Base-by-base conservation (phyloP, 441 rosid species). In the Omphalea diandra region DNA sequence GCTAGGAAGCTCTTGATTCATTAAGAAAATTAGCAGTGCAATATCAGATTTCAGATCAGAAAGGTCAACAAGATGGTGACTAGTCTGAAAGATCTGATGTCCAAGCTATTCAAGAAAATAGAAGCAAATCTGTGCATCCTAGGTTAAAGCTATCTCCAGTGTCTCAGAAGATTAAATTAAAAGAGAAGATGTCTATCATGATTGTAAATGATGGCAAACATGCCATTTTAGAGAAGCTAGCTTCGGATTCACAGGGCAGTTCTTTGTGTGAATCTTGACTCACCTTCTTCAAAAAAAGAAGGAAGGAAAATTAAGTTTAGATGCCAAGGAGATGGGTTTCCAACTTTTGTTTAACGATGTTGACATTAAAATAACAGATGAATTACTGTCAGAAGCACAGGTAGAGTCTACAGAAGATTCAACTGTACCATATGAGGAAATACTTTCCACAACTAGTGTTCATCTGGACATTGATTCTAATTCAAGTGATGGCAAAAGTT, bases 311-410 rank as follows among this genome's bases (percentile, higher is more conserved):
- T 77, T 95, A 72, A 88, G 94, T 79, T 82, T 85, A 63, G 80
- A 90, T 55, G 99, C 98, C 55, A 93, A 93, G 83, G 90, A 88
- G 74, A 84, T 70, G 65, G 99, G 99, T 67, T 90, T 95, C 83
- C 90, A 84, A 70, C 92, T 95, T 63, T 77, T 95, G 70, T 90
- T 96, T 6, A 86, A 89, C 75, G 98, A 93, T 79, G 27, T 87
- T 52, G 80, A 83, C 74, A 71, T 90, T 68, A 84, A 88, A 81
- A 31, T 80, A 63, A 62, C 78, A 43, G 82, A 83, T 76, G 50
- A 69, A 36, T 74, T 78, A 74, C 79, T 77, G 6, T 75, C 85
- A 67, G 75, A 78, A 67, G 68, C 77, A 65, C 79, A 83, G 74
- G 80, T 47, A 80, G 82, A 82, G 50, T 70, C 86, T 77, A 71